Base-by-base conservation (phyloP, 768 basidiomycete species). In the Collybia mongolica region DNA sequence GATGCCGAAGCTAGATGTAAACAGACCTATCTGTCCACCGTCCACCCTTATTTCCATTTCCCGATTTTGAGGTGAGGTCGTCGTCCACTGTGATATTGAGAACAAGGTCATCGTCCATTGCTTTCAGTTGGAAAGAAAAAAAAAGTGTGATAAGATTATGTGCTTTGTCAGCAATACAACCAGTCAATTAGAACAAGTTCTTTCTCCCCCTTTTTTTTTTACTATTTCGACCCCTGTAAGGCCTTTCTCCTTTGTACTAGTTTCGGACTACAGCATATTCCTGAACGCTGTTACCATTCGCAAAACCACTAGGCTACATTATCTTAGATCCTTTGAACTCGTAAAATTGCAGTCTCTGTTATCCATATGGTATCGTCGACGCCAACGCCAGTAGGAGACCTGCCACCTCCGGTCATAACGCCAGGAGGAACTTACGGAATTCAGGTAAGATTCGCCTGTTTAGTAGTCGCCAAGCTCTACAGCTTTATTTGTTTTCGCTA, bases 21-120 rank as follows among this genome's bases (percentile, higher is more conserved):
- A 64, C 74, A 49, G 56, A 88, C 89, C 92, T 80, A 63, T 90
- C 87, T 11, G 83, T 88, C 86, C 88, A 89, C 67, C 85, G 73
- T 11, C 86, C 84, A 19, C 82, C 82, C 60, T 84, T 87, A 53
- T 76, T 79, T 11, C 53, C 58, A 1, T 41, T 42, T 0, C 39
- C 43, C 3, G 51, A 38, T 46, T 70, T 70, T 17, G 68, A 56
- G 29, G 58, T 5, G 19, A 53, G 49, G 12, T 60, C 49, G 43
- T 68, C 58, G 46, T 80, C 74, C 1, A 68, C 62, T 19, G 78
- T 79, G 53, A 93, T 74, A 63, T 93, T 91, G 52, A 93, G 77
- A 29, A 92, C 77, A 43, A 93, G 75, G 44, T 74, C 86, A 66
- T 88, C 85, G 69, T 89, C 86, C 84, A 86, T 86, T 49, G 17